These are phyloP conservation scores for Fusarium oxysporum DNA, from an alignment of 2,329 filamentous ascomycete genomes.

Conservation along the genomic window DNA sequence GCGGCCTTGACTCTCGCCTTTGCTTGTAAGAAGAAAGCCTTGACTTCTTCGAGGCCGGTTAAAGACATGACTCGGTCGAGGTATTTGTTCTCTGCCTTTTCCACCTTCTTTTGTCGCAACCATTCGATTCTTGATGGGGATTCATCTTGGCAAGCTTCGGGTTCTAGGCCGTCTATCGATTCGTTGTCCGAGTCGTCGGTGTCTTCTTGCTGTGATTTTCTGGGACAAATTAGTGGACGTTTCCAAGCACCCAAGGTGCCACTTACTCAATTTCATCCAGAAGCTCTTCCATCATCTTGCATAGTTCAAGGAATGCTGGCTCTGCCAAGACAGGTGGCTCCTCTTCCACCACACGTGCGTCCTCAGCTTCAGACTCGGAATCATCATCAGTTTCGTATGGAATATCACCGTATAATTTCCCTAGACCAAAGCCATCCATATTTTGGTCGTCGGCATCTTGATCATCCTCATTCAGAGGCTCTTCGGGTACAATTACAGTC, in stretches of 20 bases:
- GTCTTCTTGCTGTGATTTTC: constrained; percentile 29
- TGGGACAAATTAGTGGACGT: constrained; percentile 19
- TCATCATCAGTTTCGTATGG: constrained; percentile 38
- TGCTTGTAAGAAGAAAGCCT: constrained; percentile 63
- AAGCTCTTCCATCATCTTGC: constrained; percentile 43
- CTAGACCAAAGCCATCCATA: constrained; percentile 36
- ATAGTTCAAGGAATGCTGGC: constrained; percentile 45
- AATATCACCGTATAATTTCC: constrained; percentile 42
- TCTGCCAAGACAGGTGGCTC: constrained; percentile 44
- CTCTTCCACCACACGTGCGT: constrained; percentile 24
- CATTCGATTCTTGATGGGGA: constrained; percentile 55
- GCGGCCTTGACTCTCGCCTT: constrained; percentile 62
- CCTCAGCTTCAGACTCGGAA: constrained; percentile 36
- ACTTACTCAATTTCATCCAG: constrained; percentile 49
- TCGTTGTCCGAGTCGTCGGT: constrained; percentile 42
- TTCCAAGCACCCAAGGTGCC: background rate
- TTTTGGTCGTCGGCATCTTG: constrained; percentile 26
- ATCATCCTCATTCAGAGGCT: constrained; percentile 15
- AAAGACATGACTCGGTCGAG: constrained; percentile 71
- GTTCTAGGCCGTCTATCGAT: constrained; percentile 46
- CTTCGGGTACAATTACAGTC: constrained; percentile 18
- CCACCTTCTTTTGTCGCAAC: constrained; percentile 57
- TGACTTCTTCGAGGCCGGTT: constrained; percentile 72
- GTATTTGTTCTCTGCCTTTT: constrained; percentile 62
- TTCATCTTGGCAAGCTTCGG: constrained; percentile 51